These are phyloP conservation scores for Micractinium sp. DNA, from an alignment of 139 green algal genomes.

Conservation along the genomic window DNA sequence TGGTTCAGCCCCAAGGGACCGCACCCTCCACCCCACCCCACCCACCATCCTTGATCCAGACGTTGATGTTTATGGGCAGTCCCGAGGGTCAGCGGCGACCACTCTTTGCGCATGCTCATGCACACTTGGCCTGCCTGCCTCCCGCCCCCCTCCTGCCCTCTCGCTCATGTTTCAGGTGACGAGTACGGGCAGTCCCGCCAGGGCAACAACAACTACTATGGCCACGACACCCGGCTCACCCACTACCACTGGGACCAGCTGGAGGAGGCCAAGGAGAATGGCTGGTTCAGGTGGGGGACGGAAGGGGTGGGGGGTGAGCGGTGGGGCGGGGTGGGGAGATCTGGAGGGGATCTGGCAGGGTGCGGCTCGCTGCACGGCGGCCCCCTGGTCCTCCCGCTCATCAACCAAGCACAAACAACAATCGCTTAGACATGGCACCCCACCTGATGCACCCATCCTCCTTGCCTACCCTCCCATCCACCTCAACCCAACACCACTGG, in stretches of 20 bases:
- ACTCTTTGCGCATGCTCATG: no score
- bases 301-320: no score
- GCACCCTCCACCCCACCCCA: background rate
- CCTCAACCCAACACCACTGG: no score
- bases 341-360: background rate
- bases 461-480: no score
- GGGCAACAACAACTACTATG: slow-evolving; percentile 99
- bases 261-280: slow-evolving; percentile 45
- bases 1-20: no score
- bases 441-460: no score
- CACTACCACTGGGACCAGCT: slow-evolving; percentile 79
- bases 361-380: no score
- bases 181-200: slow-evolving; percentile 83
- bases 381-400: no score
- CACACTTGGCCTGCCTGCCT: background rate
- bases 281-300: slow-evolving; percentile 45
- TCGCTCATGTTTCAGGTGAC: slow-evolving; percentile 85
- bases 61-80: background rate
- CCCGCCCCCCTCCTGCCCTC: background rate
- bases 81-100: no score
- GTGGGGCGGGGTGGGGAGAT: background rate
- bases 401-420: no score
- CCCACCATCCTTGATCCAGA: no score
- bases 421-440: no score
- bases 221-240: slow-evolving; percentile 90